These are phyloP conservation scores for Periconia sp. DNA, from an alignment of 2,329 filamentous ascomycete genomes.

Conservation along the genomic window DNA sequence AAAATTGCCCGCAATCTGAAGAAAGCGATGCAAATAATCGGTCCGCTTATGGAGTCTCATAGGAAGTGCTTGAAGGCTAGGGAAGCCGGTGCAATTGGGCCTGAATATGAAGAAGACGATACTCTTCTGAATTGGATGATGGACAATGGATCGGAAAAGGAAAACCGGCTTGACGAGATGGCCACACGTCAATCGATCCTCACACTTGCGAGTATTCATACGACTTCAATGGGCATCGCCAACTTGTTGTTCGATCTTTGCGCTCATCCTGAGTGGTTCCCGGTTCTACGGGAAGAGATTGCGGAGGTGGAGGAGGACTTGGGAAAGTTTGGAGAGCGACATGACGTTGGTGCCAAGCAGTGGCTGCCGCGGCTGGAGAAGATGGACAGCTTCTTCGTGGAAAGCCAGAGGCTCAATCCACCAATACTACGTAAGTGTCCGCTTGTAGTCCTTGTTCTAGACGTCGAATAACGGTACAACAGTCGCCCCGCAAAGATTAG, in stretches of 20 bases:
- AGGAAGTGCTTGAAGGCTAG: background rate
- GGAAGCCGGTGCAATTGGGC: background rate
- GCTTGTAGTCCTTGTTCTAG: background rate
- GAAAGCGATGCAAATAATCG: conserved; percentile 5
- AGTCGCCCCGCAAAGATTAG: conserved; percentile 12
- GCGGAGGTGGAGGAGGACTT: conserved; percentile 4
- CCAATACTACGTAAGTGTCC: conserved; percentile 13
- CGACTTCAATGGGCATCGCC: conserved; percentile 9
- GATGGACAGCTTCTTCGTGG: conserved; percentile 14
- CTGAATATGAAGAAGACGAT: conserved; percentile 5
- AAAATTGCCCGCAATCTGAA: conserved; percentile 1
- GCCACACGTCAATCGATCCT: conserved; percentile 12
- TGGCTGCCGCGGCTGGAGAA: conserved; percentile 14
- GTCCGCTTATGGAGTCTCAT: conserved; percentile 8
- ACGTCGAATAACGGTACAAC: background rate
- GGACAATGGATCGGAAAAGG: conserved; percentile 10
- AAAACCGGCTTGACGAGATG: conserved; percentile 8
- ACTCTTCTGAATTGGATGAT: conserved; percentile 15
- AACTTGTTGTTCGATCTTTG: conserved; percentile 19
- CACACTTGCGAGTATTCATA: conserved; percentile 17
- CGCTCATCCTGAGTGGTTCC: conserved; percentile 19
- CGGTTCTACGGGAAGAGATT: conserved; percentile 18
- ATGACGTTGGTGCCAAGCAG: conserved; percentile 5
- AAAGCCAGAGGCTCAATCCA: conserved; percentile 17
- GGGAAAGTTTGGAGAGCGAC: conserved; percentile 2